phyloP scores from a whole-genome alignment of 2,329 filamentous ascomycete species.

The Penicillium brevicompactum region DNA sequence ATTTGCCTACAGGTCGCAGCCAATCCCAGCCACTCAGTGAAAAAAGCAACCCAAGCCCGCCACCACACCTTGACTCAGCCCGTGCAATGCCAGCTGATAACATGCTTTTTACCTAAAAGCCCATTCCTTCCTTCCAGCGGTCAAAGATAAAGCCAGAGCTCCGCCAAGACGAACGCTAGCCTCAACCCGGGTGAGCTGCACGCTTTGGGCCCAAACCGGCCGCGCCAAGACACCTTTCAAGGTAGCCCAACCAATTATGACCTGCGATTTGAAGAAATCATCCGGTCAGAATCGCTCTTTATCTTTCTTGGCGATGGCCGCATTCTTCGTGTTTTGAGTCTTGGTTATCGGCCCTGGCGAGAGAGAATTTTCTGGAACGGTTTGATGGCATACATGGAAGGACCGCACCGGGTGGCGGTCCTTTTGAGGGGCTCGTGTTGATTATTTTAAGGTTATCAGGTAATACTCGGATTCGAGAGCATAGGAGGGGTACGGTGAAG shows the following conservation, averaged over 20 bases:
- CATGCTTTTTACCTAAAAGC: background rate
- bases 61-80: conserved; percentile 1
- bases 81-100: background rate
- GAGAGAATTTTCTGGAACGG: background rate
- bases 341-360: background rate
- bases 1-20: background rate
- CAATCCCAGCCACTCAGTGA: background rate
- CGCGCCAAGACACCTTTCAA: background rate
- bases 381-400: too few species aligned
- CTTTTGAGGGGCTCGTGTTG: background rate
- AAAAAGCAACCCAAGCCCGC: background rate
- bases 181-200: background rate
- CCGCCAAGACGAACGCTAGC: conserved; percentile 5
- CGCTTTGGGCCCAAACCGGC: background rate
- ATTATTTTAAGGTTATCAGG: too few species aligned
- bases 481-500: too few species aligned
- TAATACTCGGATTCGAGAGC: too few species aligned
- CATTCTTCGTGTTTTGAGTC: background rate
- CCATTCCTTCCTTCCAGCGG: background rate
- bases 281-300: background rate
- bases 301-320: conserved; percentile 3
- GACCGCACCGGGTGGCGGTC: background rate
- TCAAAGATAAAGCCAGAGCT: background rate
- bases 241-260: background rate
- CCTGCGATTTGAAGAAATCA: background rate